Percentiles rank a stretch among this genome's conserved stretches.
These are phyloP conservation scores for Aquilaria yunnanensis DNA, from an alignment of 345 rosid genomes.

Conservation along the genomic window DNA sequence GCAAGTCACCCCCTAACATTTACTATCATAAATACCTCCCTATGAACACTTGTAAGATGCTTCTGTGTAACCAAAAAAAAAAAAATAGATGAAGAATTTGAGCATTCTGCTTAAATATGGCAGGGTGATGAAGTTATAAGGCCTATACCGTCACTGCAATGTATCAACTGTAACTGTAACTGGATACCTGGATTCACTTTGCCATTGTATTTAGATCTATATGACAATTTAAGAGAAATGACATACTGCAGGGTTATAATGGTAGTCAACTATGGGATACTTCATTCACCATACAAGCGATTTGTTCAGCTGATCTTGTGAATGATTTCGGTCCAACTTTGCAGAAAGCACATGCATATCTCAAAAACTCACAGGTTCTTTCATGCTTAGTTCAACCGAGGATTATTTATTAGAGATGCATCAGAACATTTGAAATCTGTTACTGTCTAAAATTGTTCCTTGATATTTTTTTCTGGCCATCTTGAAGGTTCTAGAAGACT, in stretches of 20 bases:
- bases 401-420: conserved; percentile 7
- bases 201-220: background rate
- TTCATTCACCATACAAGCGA: conserved; percentile 80
- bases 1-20: no score
- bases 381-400: conserved; percentile 1
- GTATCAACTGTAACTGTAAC: conserved; percentile 2
- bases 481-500: conserved; percentile 70
- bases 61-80: no score
- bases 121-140: no score
- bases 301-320: conserved; percentile 58
- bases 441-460: background rate
- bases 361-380: conserved; percentile 78
- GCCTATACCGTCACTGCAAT: background rate
- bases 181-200: conserved; percentile 3
- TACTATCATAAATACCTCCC: no score
- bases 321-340: conserved; percentile 67
- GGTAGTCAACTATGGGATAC: conserved; percentile 99
- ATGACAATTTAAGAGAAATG: conserved; percentile 12
- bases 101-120: no score
- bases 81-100: no score
- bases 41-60: no score
- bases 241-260: conserved; percentile 74
- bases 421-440: background rate
- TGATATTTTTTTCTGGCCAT: conserved; percentile 12
- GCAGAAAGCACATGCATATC: conserved; percentile 55